Evolutionary conservation across 2,329 filamentous ascomycete genomes (phyloP), one percentile per base, ranked within the genome.

Genomic region (Diaporthe aspalathi): DNA sequence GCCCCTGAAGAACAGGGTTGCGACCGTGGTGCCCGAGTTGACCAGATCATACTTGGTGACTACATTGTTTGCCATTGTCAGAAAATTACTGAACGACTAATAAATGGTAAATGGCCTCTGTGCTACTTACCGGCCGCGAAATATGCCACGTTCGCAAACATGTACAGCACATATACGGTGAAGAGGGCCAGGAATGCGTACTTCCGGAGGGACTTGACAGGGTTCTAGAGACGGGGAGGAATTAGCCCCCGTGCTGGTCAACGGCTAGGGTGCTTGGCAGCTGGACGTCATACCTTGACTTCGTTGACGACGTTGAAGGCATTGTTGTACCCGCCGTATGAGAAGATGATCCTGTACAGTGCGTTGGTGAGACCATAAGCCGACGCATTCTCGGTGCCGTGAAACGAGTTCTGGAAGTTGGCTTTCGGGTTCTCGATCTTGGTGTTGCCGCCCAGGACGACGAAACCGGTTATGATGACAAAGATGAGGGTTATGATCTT

Each of bases 281-380:
- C 17, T 12, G 20, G 32, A 2, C 1, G 29, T 29, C 20, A n/a
- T 53, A 73, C 72, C 62, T 85, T 86, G 74, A 89, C 84, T 77
- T 91, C 89, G 71, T 89, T 89, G 38, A 89, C 86, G 2, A 91
- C 81, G 66, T 89, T 88, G 77, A 90, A 90, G 0, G 88, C 86
- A 73, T 90, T 90, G 11, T 84, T 80, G 53, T 86, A 90, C 0
- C 89, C 89, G 0, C 82, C 78, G 74, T 89, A 91, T 0, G 87
- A 86, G 74, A 89, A 90, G 45, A 88, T 84, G 66, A 91, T 86
- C 72, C 87, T 89, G 70, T 89, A 85, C 22, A 92, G 76, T 0
- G 89, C 88, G 73, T 87, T 90, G 2, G 89, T 86, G n/a, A 90
- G 79, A 32, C 81, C 81, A 65, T 83, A 82, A 5, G 80, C 81